These are phyloP conservation scores for Colletotrichum sansevieriae DNA, from an alignment of 2,329 filamentous ascomycete genomes.

Conservation along the genomic window DNA sequence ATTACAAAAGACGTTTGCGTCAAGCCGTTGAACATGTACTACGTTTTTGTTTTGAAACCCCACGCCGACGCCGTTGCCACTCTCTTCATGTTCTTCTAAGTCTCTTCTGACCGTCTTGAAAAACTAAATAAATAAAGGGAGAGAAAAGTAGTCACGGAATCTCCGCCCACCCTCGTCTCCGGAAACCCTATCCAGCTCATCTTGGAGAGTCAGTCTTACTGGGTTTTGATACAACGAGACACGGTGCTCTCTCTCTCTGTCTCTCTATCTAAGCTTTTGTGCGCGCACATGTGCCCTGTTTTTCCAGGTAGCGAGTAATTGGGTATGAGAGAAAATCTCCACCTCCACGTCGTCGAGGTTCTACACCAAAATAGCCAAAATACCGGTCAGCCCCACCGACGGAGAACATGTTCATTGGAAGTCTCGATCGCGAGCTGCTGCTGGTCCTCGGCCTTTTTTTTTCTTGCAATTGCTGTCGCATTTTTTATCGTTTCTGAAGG, in stretches of 20 bases:
- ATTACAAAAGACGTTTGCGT: too few species aligned
- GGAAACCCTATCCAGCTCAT: too few species aligned
- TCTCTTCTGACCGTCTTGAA: too few species aligned
- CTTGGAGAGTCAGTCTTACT: too few species aligned
- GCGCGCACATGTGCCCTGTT: background rate
- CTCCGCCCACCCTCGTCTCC: too few species aligned
- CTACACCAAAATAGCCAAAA: constrained; percentile 3
- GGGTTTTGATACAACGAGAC: background rate
- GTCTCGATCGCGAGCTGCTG: constrained; percentile 8
- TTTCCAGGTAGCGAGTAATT: constrained; percentile 6
- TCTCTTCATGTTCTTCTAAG: too few species aligned
- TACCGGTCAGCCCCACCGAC: constrained; percentile 1
- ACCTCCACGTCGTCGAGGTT: background rate
- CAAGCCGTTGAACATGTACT: too few species aligned
- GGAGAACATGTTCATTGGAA: background rate
- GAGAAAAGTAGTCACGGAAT: too few species aligned
- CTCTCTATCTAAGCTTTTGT: background rate
- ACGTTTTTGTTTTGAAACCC: too few species aligned
- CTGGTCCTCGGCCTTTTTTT: background rate
- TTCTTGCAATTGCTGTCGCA: background rate
- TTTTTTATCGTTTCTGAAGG: background rate
- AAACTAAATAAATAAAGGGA: too few species aligned
- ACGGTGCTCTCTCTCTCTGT: background rate
- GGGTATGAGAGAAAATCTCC: constrained; percentile 20
- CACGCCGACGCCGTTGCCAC: too few species aligned